Conservation (phyloP, 139 green algal genomes). For the Tetraselmis striata region DNA sequence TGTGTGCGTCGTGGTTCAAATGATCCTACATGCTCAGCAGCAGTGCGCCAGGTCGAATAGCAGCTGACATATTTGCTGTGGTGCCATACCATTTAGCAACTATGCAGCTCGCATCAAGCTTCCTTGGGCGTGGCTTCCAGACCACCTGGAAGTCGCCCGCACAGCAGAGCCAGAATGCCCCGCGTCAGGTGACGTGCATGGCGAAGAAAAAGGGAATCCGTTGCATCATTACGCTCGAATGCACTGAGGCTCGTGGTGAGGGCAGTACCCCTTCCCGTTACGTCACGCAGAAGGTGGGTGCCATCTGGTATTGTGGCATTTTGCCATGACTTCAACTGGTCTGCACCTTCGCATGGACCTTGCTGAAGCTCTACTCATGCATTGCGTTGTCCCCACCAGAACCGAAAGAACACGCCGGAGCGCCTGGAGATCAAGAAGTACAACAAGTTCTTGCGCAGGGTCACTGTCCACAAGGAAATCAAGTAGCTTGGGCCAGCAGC, state of each 20-base stretch:
- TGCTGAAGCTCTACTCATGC: not conserved
- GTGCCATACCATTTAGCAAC: too few species aligned
- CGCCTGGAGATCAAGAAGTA: constrained; percentile 89
- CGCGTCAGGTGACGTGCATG: constrained; percentile 68
- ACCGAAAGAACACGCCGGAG: constrained; percentile 79
- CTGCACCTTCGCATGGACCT: not conserved
- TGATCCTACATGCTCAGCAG: too few species aligned
- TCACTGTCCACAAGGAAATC: constrained; percentile 82
- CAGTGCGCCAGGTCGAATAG: too few species aligned
- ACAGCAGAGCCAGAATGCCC: constrained; percentile 20
- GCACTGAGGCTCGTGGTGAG: constrained; percentile 74
- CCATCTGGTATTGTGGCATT: not conserved
- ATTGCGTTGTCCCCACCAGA: constrained; percentile 39
- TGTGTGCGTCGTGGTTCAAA: too few species aligned
- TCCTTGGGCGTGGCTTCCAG: not conserved
- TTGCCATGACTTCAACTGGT: not conserved
- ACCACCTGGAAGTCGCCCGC: constrained; percentile 6
- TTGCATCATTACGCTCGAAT: constrained; percentile 89
- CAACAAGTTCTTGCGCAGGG: constrained; percentile 72
- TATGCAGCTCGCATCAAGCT: not conserved
- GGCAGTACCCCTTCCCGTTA: constrained; percentile 54
- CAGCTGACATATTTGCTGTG: too few species aligned
- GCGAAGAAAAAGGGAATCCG: constrained; percentile 89
- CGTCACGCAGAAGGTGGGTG: constrained; percentile 82
- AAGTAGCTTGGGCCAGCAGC: too few species aligned